Percentiles rank a stretch among this genome's conserved stretches.
Conservation (phyloP, 73 alveolate genomes). For the Paramecium sexaurelia region DNA sequence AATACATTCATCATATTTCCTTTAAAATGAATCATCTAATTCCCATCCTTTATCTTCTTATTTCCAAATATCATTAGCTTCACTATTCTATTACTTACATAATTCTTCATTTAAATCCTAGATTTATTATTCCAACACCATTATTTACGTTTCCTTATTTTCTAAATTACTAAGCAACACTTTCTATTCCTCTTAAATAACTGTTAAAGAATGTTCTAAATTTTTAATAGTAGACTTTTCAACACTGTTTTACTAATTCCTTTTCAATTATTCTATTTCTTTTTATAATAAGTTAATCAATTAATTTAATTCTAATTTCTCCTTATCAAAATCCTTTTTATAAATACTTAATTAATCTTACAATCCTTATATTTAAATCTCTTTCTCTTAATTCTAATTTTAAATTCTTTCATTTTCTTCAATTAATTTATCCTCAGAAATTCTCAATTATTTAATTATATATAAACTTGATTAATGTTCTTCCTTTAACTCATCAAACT, state of each 20-base stretch:
- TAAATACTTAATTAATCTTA: background rate
- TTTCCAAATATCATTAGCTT: background rate
- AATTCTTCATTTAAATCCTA: background rate
- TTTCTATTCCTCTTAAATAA: background rate
- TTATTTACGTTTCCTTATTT: background rate
- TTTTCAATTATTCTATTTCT: background rate
- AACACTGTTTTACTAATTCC: background rate
- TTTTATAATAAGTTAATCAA: background rate
- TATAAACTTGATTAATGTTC: background rate
- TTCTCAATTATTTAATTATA: background rate
- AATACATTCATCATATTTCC: constrained; percentile 26
- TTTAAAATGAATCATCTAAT: background rate
- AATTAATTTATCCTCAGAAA: background rate
- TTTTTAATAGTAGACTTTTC: background rate
- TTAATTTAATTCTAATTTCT: background rate
- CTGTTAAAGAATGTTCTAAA: background rate
- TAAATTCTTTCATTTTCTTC: constrained; percentile 1
- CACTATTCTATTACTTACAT: background rate
- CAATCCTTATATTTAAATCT: background rate
- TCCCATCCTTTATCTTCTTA: constrained; percentile 19
- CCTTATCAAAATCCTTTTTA: background rate
- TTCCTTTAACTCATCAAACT: background rate
- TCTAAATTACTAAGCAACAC: background rate
- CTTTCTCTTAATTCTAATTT: background rate
- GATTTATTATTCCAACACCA: background rate